A percentile compares a stretch with the other conserved stretches of the same genome.
Conservation (phyloP, 2,329 filamentous ascomycete species). For the Rhinocladiella similis region DNA sequence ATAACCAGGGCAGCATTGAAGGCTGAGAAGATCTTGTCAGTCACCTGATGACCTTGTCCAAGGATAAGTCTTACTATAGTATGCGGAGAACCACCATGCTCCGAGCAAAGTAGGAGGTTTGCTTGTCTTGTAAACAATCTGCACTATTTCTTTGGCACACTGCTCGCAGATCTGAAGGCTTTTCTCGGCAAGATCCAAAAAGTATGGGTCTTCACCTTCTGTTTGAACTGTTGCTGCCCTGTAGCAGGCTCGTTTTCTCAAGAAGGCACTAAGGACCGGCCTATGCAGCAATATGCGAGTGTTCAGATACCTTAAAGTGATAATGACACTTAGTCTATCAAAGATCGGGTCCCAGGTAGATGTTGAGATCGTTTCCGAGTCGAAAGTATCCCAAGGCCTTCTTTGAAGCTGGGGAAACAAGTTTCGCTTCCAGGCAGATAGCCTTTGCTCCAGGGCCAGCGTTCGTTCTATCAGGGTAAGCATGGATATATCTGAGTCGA, state of each 20-base stretch:
- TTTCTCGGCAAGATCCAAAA: conserved; percentile 17
- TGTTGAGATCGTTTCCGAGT: conserved; percentile 11
- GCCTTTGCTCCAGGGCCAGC: conserved; percentile 16
- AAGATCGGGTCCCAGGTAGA: conserved; percentile 21
- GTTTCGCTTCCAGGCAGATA: conserved; percentile 17
- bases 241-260: conserved; percentile 12
- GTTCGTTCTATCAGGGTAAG: conserved; percentile 21
- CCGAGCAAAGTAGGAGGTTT: conserved; percentile 34
- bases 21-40: conserved; percentile 28
- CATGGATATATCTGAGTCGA: conserved; percentile 16
- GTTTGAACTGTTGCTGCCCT: not conserved
- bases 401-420: conserved; percentile 18
- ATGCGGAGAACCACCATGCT: conserved; percentile 45
- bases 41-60: conserved; percentile 2
- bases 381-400: conserved; percentile 16
- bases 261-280: conserved; percentile 19
- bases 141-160: conserved; percentile 38
- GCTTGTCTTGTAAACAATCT: conserved; percentile 29
- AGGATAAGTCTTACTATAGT: conserved; percentile 34
- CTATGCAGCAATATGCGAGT: conserved; percentile 22
- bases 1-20: conserved; percentile 38
- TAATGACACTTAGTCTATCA: conserved; percentile 23
- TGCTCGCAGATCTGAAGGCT: conserved; percentile 33
- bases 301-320: conserved; percentile 22
- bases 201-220: conserved; percentile 18